Conservation (phyloP, 2,329 filamentous ascomycete species). For the Hypoxylon sp. region DNA sequence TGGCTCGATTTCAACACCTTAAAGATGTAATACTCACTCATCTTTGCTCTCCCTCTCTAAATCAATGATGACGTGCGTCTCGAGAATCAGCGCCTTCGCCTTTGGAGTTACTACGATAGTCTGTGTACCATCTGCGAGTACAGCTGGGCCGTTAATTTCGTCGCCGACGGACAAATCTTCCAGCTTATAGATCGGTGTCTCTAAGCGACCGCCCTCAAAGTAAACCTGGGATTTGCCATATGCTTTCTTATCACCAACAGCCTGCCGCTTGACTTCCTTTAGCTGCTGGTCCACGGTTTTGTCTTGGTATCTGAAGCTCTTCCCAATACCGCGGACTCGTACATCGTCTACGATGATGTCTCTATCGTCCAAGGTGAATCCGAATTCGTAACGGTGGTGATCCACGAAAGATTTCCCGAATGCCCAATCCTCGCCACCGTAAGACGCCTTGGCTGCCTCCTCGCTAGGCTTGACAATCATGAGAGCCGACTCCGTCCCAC, state of each 20-base stretch:
- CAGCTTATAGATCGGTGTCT: conserved; percentile 88
- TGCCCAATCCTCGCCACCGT: conserved; percentile 79
- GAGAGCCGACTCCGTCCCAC: conserved; percentile 89
- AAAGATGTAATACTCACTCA: conserved; percentile 51
- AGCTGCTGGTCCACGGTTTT: conserved; percentile 90
- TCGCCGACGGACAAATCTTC: conserved; percentile 81
- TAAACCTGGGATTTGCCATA: conserved; percentile 81
- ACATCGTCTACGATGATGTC: conserved; percentile 94
- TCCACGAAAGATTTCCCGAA: conserved; percentile 88
- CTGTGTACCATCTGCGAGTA: conserved; percentile 89
- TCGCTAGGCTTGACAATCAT: conserved; percentile 85
- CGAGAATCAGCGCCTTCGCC: conserved; percentile 81
- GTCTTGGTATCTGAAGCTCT: conserved; percentile 84
- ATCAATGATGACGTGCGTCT: conserved; percentile 92
- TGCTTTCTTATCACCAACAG: conserved; percentile 70
- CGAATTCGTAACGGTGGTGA: conserved; percentile 93
- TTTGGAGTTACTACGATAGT: conserved; percentile 91
- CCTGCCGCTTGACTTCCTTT: conserved; percentile 74
- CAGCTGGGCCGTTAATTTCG: conserved; percentile 82
- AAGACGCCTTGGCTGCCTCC: conserved; percentile 72
- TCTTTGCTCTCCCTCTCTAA: conserved; percentile 72
- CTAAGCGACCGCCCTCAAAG: conserved; percentile 83
- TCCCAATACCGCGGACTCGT: conserved; percentile 88
- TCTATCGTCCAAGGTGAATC: conserved; percentile 86
- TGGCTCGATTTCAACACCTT: background rate